These are phyloP conservation scores for Xylariaceae sp. DNA, from an alignment of 2,329 filamentous ascomycete genomes.

Conservation along the genomic window DNA sequence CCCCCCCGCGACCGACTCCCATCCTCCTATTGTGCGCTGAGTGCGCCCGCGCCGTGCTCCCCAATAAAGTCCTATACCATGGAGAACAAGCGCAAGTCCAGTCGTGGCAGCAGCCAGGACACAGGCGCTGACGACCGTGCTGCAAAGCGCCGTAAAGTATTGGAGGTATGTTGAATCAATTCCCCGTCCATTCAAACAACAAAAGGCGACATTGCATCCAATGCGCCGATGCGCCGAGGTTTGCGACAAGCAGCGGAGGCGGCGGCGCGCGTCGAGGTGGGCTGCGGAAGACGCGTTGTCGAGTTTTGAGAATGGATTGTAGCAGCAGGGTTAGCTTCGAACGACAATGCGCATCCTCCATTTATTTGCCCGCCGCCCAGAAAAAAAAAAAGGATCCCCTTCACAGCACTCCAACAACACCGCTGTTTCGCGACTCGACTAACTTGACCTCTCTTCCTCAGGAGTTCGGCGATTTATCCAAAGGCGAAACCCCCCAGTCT, in stretches of 20 bases:
- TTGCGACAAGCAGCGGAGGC: slow-evolving; percentile 14
- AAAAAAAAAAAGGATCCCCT: slow-evolving; percentile 11
- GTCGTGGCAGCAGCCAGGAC: slow-evolving; percentile 40
- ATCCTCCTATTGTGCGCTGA: slow-evolving; percentile 14
- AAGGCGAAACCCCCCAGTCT: slow-evolving; percentile 61
- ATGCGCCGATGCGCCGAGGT: slow-evolving; percentile 14
- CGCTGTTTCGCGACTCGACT: slow-evolving; percentile 5
- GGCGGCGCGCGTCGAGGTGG: too few species aligned
- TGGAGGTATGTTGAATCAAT: slow-evolving; percentile 40
- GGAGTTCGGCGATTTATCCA: slow-evolving; percentile 46
- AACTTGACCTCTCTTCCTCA: slow-evolving; percentile 15
- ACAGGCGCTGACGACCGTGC: slow-evolving; percentile 47
- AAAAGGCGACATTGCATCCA: slow-evolving; percentile 10
- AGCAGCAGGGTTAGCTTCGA: slow-evolving; percentile 9
- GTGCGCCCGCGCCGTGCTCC: slow-evolving; percentile 13
- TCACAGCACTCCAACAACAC: slow-evolving; percentile 1
- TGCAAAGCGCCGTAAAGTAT: slow-evolving; percentile 52
- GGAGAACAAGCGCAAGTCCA: slow-evolving; percentile 56
- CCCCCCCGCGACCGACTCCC: slow-evolving; percentile 10
- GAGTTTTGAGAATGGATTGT: neutral
- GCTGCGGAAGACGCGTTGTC: slow-evolving; percentile 1
- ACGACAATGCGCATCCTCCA: slow-evolving; percentile 3
- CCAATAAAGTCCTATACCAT: slow-evolving; percentile 31
- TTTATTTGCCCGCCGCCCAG: too few species aligned
- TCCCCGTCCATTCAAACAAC: slow-evolving; percentile 7